Evolutionary conservation across 202 grass and related monocot genomes (phyloP).

Genomic region (Zizania palustris): DNA sequence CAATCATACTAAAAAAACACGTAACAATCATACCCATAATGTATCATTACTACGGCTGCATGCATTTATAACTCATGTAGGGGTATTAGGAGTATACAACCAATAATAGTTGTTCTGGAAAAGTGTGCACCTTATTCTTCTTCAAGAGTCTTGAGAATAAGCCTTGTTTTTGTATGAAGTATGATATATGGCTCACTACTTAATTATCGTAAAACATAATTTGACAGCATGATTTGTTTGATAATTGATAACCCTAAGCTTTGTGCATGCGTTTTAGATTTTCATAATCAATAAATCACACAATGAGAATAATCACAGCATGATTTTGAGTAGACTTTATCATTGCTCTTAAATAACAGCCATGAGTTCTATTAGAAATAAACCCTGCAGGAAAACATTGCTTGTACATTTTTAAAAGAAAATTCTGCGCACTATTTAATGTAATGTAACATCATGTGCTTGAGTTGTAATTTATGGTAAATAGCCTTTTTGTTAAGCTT

Average conservation of each 20-base stretch:
- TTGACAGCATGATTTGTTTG: not conserved
- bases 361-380: slow-evolving; percentile 6
- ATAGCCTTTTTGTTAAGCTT: slow-evolving; percentile 6
- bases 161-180: too few relatives aligned
- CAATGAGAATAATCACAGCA: not conserved
- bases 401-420: not conserved
- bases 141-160: too few relatives aligned
- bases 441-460: slow-evolving; percentile 7
- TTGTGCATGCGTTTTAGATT: not conserved
- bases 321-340: not conserved
- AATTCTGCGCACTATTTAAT: not conserved
- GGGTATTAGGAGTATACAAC: too few relatives aligned
- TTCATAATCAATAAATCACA: slow-evolving; percentile 17
- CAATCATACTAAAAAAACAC: not conserved
- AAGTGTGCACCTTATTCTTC: too few relatives aligned
- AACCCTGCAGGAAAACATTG: not conserved
- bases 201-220: slow-evolving; percentile 19
- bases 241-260: not conserved
- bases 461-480: not conserved
- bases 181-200: not conserved
- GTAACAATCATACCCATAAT: too few relatives aligned
- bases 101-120: too few relatives aligned
- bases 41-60: too few relatives aligned
- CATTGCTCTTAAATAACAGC: slow-evolving; percentile 6
- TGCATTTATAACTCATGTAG: too few relatives aligned